phyloP scores from a whole-genome alignment of 2,329 filamentous ascomycete species.

The Trichoderma sp. region DNA sequence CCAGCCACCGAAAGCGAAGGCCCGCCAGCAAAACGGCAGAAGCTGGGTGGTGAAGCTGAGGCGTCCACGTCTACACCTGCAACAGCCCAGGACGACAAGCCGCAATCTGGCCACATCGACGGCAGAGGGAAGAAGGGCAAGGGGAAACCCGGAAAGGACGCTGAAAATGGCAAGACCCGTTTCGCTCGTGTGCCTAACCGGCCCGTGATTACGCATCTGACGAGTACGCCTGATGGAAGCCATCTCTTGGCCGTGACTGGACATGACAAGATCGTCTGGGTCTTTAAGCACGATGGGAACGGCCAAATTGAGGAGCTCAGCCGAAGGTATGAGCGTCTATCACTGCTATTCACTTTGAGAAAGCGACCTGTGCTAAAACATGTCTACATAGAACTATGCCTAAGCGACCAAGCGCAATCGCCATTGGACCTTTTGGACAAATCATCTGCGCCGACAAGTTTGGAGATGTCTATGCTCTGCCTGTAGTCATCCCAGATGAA shows the following conservation, averaged over 20 bases:
- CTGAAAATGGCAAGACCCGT: slow-evolving; percentile 28
- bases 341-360: not conserved
- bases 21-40: slow-evolving; percentile 43
- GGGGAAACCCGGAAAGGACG: slow-evolving; percentile 29
- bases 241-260: slow-evolving; percentile 77
- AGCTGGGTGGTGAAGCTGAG: slow-evolving; percentile 30
- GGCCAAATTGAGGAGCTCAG: slow-evolving; percentile 68
- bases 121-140: slow-evolving; percentile 36
- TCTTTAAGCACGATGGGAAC: slow-evolving; percentile 68
- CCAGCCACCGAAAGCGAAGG: slow-evolving; percentile 32
- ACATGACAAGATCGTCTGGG: slow-evolving; percentile 89
- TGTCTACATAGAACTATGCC: slow-evolving; percentile 68
- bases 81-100: slow-evolving; percentile 24
- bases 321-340: slow-evolving; percentile 57
- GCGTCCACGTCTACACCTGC: not conserved
- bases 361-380: not conserved
- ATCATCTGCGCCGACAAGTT: slow-evolving; percentile 93
- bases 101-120: slow-evolving; percentile 28
- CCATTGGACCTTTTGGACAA: slow-evolving; percentile 67
- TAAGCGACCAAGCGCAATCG: slow-evolving; percentile 80
- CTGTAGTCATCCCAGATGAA: slow-evolving; percentile 50
- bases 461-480: slow-evolving; percentile 89
- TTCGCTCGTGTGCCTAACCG: slow-evolving; percentile 47
- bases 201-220: slow-evolving; percentile 70
- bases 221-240: slow-evolving; percentile 62